phyloP scores from a whole-genome alignment of 208 protist species.

The Leishmania guyanensis region DNA sequence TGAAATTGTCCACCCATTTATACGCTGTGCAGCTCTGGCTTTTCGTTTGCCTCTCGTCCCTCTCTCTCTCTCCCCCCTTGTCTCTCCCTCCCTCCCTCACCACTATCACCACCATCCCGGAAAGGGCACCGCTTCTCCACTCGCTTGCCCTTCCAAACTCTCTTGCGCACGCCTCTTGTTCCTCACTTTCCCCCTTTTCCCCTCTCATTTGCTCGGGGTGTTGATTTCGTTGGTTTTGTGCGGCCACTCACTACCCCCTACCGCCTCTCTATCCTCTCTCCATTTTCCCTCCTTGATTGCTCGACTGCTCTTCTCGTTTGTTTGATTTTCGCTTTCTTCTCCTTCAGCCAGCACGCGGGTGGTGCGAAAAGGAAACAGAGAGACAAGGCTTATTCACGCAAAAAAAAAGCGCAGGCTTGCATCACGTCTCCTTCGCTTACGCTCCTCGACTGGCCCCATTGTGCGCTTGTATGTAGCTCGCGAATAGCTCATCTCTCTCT shows the following conservation, averaged over 20 bases:
- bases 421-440: background rate
- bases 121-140: no score
- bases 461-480: background rate
- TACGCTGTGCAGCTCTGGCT: background rate
- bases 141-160: no score
- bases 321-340: background rate
- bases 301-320: background rate
- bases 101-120: no score
- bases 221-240: no score
- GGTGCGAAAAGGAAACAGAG: background rate
- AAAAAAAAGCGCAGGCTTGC: background rate
- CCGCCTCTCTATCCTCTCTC: background rate
- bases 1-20: background rate
- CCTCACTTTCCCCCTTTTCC: no score
- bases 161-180: no score
- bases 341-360: background rate
- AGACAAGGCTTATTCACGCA: background rate
- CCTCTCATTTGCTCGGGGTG: no score
- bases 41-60: background rate
- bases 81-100: background rate
- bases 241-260: no score
- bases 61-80: conserved; percentile 2
- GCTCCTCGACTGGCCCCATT: background rate
- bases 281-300: background rate
- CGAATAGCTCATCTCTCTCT: background rate